Conservation (phyloP, 495 filamentous ascomycete genomes). For the Staphylotrichum tortipilum region DNA sequence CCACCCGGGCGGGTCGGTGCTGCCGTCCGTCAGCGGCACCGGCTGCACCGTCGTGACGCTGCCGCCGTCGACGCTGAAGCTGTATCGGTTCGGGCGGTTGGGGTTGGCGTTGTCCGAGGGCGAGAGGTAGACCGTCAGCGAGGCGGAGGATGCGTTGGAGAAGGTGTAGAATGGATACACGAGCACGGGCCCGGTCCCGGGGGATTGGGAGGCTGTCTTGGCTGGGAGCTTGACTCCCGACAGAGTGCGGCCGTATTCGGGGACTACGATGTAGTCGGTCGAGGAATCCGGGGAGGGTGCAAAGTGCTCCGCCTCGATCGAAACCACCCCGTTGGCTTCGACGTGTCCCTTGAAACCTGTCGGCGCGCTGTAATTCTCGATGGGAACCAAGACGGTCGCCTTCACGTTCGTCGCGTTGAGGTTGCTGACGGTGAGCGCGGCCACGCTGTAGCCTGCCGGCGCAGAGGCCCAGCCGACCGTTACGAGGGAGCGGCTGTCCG, state of each 20-base stretch:
- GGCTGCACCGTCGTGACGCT: slow-evolving; percentile 37
- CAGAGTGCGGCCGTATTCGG: slow-evolving; percentile 44
- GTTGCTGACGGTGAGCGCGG: slow-evolving; percentile 33
- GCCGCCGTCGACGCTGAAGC: slow-evolving; percentile 41
- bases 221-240: slow-evolving; percentile 44
- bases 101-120: slow-evolving; percentile 47
- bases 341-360: slow-evolving; percentile 48
- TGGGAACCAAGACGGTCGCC: slow-evolving; percentile 44
- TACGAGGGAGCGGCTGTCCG: slow-evolving; percentile 42
- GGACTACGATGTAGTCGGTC: slow-evolving; percentile 33
- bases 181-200: slow-evolving; percentile 35
- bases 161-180: slow-evolving; percentile 53
- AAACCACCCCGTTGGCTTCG: slow-evolving; percentile 43
- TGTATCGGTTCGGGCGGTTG: slow-evolving; percentile 45
- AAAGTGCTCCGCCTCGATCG: slow-evolving; percentile 51
- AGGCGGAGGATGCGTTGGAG: slow-evolving; percentile 32
- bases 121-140: slow-evolving; percentile 47
- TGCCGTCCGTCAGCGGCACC: slow-evolving; percentile 31
- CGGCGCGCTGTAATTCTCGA: slow-evolving; percentile 42
- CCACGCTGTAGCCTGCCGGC: slow-evolving; percentile 36
- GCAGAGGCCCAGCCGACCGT: slow-evolving; percentile 45
- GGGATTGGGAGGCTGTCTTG: slow-evolving; percentile 33
- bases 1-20: slow-evolving; percentile 44
- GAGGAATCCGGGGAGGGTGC: slow-evolving; percentile 19
- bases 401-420: slow-evolving; percentile 23